Evolutionary conservation across 1,284 basidiomycete genomes (phyloP).

Genomic region (Trametes sp.): DNA sequence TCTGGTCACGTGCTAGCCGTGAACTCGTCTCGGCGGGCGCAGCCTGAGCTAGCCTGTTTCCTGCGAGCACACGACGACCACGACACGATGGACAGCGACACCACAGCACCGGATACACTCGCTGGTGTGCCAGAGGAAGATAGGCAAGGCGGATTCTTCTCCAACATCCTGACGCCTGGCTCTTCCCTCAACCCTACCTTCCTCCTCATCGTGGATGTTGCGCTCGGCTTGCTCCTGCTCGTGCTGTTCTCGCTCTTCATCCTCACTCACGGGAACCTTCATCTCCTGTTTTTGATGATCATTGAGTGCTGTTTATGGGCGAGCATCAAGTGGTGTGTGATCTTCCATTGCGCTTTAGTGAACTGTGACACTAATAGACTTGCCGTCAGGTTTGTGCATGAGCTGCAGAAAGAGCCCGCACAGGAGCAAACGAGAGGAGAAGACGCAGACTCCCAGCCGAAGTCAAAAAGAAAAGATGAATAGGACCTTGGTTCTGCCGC

Average conservation of each 20-base stretch:
- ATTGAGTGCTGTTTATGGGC: conserved; percentile 76
- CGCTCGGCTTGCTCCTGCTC: conserved; percentile 61
- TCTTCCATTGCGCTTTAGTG: not conserved
- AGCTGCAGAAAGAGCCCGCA: conserved; percentile 39
- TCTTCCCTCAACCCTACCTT: conserved; percentile 77
- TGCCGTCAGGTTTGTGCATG: conserved; percentile 48
- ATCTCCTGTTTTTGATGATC: conserved; percentile 66
- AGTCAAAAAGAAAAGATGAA: conserved; percentile 30
- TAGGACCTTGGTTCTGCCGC: conserved; percentile 10
- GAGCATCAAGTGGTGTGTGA: conserved; percentile 76
- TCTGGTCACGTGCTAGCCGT: conserved; percentile 24
- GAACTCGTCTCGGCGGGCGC: not conserved
- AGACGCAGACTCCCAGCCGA: not conserved
- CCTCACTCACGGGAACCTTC: conserved; percentile 65
- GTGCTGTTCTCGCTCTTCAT: conserved; percentile 64
- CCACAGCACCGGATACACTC: not conserved
- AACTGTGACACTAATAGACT: not conserved
- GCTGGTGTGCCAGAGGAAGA: not conserved
- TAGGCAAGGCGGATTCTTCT: conserved; percentile 13
- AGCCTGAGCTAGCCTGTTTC: not conserved
- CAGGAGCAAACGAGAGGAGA: conserved; percentile 6
- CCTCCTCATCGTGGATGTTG: conserved; percentile 66
- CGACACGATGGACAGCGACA: conserved; percentile 11
- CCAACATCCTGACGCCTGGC: conserved; percentile 68
- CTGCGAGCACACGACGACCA: not conserved